Evolutionary conservation across 345 rosid species (phyloP), one percentile per base, ranked within the genome.

Genomic region (Citrus cavaleriei): DNA sequence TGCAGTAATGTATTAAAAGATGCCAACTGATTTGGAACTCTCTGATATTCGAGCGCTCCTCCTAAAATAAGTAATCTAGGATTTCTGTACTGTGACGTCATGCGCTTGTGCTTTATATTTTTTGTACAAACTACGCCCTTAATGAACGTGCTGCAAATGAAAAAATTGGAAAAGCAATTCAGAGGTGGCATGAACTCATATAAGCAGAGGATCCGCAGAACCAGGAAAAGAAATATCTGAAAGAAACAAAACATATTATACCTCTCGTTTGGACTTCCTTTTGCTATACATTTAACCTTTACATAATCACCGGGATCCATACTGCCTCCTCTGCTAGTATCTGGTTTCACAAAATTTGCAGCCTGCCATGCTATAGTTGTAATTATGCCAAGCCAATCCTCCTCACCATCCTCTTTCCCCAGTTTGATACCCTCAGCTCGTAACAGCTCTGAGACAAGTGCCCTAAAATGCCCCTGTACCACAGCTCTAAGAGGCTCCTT

Each of bases 271-370:
- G 93, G 97, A 72, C 79, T 89, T 84, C 98, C 99, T 1, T 93
- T 86, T 64, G 98, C 94, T 77, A 97, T 87, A 82, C 99, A 97
- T 81, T 97, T 97, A 68, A 97, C 91, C 85, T 97, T 94, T 80
- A 97, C 97, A 82, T 97, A 97, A 78, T 97, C 85, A 73, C 81
- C 92, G 5, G 99, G 99, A 86, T 97, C 99, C 99, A 97, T 97
- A 86, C 98, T 97, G 79, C 98, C 99, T 32, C 98, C 99, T 78
- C 84, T 89, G 85, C 98, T 92, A 77, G 98, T 97, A 85, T 97
- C 98, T 16, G 99, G 99, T 83, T 92, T 97, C 77, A 97, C 97
- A 83, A 88, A 97, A 81, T 79, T 93, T 0, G 99, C 99, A 82
- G 98, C 98, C 87, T 94, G 97, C 98, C 95, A 93, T 18, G 99